Base-by-base conservation (phyloP, 2,329 filamentous ascomycete species). In the Fusarium pseudocircinatum region DNA sequence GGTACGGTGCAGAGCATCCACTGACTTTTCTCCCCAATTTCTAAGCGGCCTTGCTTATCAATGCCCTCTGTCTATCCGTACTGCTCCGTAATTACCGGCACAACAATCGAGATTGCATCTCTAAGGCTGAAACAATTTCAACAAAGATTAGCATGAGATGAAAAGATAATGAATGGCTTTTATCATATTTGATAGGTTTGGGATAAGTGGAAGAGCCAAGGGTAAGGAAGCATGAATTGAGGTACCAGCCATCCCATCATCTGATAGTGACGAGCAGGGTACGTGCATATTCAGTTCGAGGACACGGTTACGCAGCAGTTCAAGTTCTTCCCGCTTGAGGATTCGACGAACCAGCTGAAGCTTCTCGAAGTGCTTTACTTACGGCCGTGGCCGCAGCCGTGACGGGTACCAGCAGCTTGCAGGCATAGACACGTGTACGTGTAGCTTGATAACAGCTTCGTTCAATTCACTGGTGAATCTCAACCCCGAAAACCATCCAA, bases 41-140 rank as follows among this genome's bases (percentile, higher is more conserved):
- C n/a, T 34, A 32, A 47, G 32, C 36, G 26, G 26, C 28, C 30
- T 52, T 70, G 52, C 63, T 67, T 49, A 40, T 44, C 60, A 47
- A 43, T 54, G 39, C 47, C 47, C 49, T 56, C 61, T 63, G n/a
- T 28, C 39, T 40, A 50, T 68, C 32, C 32, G 32, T 34, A 34
- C 36, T 37, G 18, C 36, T 37, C 63, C 52, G 57, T 63, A 63
- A 69, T 68, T 44, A 63, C 52, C 34, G 39, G 59, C 32, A 46
- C 7, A 44, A 47, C 58, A 74, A 73, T 73, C 70, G 66, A 73
- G 61, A 70, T 70, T 74, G 16, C 18, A 65, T 65, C 32, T 60
- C 53, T 37, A 65, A 72, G 67, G 71, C 60, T 74, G 71, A 73
- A 74, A 74, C 63, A 59, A 65, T 34, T 56, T 34, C 53, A 54